phyloP scores from a whole-genome alignment of 176 grass and related monocot genomes.

The Oryza brachyantha region DNA sequence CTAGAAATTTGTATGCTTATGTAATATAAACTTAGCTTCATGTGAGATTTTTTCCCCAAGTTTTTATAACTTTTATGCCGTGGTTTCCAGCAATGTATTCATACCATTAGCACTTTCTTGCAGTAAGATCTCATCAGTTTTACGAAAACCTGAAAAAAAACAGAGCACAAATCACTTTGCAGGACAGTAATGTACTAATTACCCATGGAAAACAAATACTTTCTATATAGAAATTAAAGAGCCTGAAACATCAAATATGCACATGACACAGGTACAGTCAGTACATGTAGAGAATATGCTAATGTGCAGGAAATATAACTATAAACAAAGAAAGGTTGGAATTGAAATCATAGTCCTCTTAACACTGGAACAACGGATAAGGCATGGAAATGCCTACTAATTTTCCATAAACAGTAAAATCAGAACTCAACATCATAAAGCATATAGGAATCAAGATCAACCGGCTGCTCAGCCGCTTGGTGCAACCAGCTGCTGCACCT shows the following conservation, averaged over 20 bases:
- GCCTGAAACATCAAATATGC: neutral
- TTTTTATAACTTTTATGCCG: neutral
- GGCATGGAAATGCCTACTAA: neutral
- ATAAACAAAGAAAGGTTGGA: neutral
- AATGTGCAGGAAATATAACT: neutral
- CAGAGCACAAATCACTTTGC: neutral
- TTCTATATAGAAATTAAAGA: neutral
- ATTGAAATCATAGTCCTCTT: neutral
- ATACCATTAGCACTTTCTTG: conserved; percentile 87
- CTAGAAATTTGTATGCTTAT: neutral
- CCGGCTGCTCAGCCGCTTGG: too few species aligned
- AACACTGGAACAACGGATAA: neutral
- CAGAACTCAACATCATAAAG: neutral
- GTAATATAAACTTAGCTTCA: neutral
- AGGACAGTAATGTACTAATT: neutral
- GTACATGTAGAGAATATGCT: neutral
- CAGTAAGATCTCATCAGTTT: conserved; percentile 71
- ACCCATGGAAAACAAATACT: neutral
- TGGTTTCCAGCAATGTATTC: neutral
- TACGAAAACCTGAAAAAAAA: conserved; percentile 58
- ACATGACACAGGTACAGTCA: neutral
- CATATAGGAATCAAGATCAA: conserved; percentile 10
- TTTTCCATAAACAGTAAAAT: neutral
- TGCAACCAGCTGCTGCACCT: too few species aligned
- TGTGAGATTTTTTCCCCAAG: neutral